These are phyloP conservation scores for Asterophora parasitica DNA, from an alignment of 768 basidiomycete species.

Conservation along the genomic window DNA sequence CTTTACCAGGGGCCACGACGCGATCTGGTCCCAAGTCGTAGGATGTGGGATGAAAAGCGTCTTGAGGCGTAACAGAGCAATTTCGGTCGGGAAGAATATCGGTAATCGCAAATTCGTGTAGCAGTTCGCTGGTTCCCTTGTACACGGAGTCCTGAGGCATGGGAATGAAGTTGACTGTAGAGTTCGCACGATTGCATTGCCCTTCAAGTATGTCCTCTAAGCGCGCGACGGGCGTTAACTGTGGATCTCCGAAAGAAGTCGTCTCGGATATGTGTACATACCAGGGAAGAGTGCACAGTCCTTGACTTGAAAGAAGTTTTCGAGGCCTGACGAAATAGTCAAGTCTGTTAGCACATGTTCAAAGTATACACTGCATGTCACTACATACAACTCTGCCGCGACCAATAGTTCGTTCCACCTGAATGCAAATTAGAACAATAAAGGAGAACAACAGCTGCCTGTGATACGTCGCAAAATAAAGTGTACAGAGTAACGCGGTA, in stretches of 20 bases:
- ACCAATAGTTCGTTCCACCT: no score
- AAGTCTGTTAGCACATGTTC: no score
- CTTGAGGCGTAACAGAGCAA: slow-evolving; percentile 10
- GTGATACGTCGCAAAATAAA: no score
- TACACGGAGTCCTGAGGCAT: slow-evolving; percentile 11
- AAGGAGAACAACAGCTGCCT: no score
- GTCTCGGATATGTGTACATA: no score
- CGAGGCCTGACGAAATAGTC: no score
- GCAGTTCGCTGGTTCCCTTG: slow-evolving; percentile 8
- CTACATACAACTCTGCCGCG: no score
- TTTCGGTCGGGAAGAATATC: slow-evolving; percentile 1
- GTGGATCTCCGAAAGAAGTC: background rate
- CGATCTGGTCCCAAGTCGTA: slow-evolving; percentile 14
- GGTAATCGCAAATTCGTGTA: slow-evolving; percentile 5
- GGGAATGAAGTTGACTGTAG: background rate
- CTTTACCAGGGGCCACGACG: slow-evolving; percentile 12
- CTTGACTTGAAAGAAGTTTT: no score
- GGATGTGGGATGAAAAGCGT: slow-evolving; percentile 9
- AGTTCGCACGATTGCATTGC: background rate
- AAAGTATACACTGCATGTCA: no score
- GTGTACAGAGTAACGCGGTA: no score
- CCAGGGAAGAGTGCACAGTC: no score
- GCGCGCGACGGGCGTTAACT: background rate
- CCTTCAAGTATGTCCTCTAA: background rate
- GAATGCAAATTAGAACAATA: no score